Conservation (phyloP, 75 land plant genomes). For the Sequoiadendron giganteum region DNA sequence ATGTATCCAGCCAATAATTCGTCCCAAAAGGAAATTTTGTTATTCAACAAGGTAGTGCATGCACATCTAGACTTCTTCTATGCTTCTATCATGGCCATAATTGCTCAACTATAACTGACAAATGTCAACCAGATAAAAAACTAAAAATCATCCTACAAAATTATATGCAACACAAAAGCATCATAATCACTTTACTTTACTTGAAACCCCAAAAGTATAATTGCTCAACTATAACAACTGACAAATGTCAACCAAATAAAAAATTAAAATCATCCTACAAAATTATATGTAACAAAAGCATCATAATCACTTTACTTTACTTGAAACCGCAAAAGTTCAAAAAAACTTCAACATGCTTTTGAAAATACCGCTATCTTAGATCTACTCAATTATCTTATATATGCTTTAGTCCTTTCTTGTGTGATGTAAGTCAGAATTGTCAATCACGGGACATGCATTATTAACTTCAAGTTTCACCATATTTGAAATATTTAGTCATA, state of each 20-base stretch:
- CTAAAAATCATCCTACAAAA: not conserved
- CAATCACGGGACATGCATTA: not conserved
- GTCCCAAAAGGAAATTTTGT: not conserved
- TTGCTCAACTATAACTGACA: not conserved
- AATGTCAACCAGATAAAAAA: not conserved
- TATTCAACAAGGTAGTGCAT: not conserved
- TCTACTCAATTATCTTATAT: not conserved
- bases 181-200: not conserved
- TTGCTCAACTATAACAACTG: not conserved
- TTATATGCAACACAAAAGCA: not conserved
- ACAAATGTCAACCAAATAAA: not conserved
- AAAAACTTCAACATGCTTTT: not conserved
- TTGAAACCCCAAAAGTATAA: not conserved
- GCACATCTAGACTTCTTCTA: not conserved
- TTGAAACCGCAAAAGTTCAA: not conserved
- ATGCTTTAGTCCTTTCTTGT: not conserved
- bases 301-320: not conserved
- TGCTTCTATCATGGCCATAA: not conserved
- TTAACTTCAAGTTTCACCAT: not conserved
- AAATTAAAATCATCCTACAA: not conserved
- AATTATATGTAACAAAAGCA: not conserved
- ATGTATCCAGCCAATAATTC: not conserved
- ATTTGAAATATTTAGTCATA: not conserved
- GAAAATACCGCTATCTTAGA: not conserved
- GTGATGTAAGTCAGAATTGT: not conserved